Base-by-base conservation (phyloP, 805 yeast species). In the Lipomyces yamanashiensis region DNA sequence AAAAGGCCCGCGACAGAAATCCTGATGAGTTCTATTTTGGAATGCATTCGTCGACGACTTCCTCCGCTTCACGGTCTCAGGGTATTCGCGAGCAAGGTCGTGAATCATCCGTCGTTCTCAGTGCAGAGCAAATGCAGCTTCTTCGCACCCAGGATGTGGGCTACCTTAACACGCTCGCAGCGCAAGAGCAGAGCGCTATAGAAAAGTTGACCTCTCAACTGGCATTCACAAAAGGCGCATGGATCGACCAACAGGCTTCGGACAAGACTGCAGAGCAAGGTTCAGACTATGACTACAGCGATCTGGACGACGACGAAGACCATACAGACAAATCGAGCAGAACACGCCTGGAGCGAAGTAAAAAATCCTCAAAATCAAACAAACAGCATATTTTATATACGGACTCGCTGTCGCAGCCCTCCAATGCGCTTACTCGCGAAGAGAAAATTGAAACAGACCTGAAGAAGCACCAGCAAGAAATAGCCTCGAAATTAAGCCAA, bases 21-120 rank as follows among this genome's bases (percentile, higher is more conserved):
- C 96, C 96, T 15, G 99, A 95, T 81, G 99, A 95, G 76, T 95
- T 89, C 78, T 92, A 93, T 76, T 97, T 91, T 84, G 95, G 91
- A 21, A 95, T 95, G 99, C 84, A 87, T 39, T 80, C 82, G 13
- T 80, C 81, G 64, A 82, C 81, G 71, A 85, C 95, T 4, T 40
- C 48, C 23, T 53, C 57, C 1, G 48, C 48, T 2, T 13, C 48
- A 10, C 78, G 86, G 0, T 90, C 89, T 23, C 81, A 96, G 65
- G 71, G 70, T 13, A 58, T 55, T 15, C 53, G 54, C 17, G 75
- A 73, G 6, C 66, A 69, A 49, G 77, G 75, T 55, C 88, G 84
- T 19, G 82, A 80, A 33, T 76, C 92, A 59, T 77, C 85, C 8
- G 82, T 48, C n/a, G 48, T 59, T n/a, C 51, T 71, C 8, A 58